Percentiles rank a stretch among this genome's conserved stretches.
These are phyloP conservation scores for Penicillium sp. DNA, from an alignment of 2,329 filamentous ascomycete genomes.

Conservation along the genomic window DNA sequence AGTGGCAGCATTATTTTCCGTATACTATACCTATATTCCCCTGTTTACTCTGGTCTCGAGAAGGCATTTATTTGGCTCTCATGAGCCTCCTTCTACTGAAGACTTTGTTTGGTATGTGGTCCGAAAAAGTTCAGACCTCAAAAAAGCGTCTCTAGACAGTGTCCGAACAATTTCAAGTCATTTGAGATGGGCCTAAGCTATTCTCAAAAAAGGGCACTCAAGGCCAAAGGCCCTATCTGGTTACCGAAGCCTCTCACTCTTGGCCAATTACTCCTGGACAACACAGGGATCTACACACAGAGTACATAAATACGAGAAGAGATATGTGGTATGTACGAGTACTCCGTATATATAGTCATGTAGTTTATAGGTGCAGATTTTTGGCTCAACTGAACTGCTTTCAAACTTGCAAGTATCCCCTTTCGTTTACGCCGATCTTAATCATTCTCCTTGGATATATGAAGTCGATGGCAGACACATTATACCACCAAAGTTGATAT, in stretches of 20 bases:
- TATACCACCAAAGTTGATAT: not conserved
- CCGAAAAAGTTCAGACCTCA: not conserved
- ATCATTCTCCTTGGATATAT: constrained; percentile 7
- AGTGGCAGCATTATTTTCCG: not conserved
- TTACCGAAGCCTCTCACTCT: not conserved
- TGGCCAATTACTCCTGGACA: not conserved
- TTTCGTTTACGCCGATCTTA: not conserved
- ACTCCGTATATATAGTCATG: not conserved
- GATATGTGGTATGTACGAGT: not conserved
- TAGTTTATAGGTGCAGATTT: too few relatives aligned
- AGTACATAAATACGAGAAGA: not conserved
- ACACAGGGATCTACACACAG: not conserved
- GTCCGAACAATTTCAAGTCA: not conserved
- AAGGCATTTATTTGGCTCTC: not conserved
- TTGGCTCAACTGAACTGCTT: not conserved
- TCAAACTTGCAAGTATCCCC: not conserved
- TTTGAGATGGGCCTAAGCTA: not conserved
- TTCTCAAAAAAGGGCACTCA: not conserved
- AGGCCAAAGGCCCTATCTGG: not conserved
- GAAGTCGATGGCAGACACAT: constrained; percentile 7
- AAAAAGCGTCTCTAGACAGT: not conserved
- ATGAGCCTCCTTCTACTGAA: not conserved
- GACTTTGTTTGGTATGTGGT: not conserved
- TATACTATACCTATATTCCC: not conserved
- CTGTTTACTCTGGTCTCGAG: not conserved